Percentiles rank a stretch among this genome's conserved stretches.
phyloP scores from a whole-genome alignment of 2,329 filamentous ascomycete species.

The Geosmithia flava region DNA sequence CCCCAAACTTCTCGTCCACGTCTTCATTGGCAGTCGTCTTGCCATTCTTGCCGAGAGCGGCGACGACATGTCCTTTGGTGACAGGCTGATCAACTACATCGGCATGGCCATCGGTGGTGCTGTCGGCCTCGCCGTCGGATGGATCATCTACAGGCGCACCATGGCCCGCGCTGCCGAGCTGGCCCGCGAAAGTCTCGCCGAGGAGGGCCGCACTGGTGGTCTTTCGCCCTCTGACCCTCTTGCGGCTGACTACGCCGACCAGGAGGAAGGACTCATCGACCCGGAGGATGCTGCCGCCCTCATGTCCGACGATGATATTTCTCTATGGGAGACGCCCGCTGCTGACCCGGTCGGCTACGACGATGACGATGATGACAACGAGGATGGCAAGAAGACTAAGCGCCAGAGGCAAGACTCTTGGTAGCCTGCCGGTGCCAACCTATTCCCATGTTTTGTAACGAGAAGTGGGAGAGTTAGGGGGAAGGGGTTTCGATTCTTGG shows the following conservation, averaged over 20 bases:
- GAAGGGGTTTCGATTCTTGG: not conserved
- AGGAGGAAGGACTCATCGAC: slow-evolving; percentile 29
- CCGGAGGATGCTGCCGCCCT: slow-evolving; percentile 38
- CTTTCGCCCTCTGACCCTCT: not conserved
- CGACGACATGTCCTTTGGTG: slow-evolving; percentile 67
- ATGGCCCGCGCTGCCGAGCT: slow-evolving; percentile 51
- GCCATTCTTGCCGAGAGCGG: slow-evolving; percentile 73
- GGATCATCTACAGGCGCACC: slow-evolving; percentile 69
- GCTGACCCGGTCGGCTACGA: slow-evolving; percentile 10
- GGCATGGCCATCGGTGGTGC: slow-evolving; percentile 62
- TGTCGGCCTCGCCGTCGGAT: slow-evolving; percentile 65
- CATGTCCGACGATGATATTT: slow-evolving; percentile 48
- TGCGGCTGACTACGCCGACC: slow-evolving; percentile 22
- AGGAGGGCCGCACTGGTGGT: slow-evolving; percentile 13
- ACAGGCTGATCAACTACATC: slow-evolving; percentile 73
- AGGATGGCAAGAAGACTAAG: not conserved
- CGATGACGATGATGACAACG: slow-evolving; percentile 4
- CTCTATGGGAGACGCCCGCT: slow-evolving; percentile 34
- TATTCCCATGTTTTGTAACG: not conserved
- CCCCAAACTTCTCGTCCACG: slow-evolving; percentile 81
- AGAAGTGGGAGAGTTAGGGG: too few relatives aligned
- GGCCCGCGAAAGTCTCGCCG: slow-evolving; percentile 28
- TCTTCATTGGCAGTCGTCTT: slow-evolving; percentile 81
- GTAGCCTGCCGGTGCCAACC: not conserved
- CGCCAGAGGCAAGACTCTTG: not conserved